phyloP scores from a whole-genome alignment of 345 rosid genomes.

The Hibiscus tridactylites region DNA sequence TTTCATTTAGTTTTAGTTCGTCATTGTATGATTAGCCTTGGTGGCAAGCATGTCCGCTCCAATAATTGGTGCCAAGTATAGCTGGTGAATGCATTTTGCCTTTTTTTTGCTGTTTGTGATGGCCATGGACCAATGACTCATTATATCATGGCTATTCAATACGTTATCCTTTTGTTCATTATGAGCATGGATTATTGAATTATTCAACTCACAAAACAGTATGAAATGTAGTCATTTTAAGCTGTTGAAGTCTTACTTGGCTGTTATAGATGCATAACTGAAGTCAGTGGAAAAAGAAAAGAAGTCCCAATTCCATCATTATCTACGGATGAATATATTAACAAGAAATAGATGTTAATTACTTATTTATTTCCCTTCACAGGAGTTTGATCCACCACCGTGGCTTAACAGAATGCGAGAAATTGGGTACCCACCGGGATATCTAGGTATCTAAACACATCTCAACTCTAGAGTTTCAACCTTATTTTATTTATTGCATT shows the following conservation, averaged over 20 bases:
- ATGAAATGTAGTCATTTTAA: background rate
- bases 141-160: background rate
- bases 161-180: background rate
- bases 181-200: background rate
- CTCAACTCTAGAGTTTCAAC: background rate
- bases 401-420: constrained; percentile 97
- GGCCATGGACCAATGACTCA: background rate
- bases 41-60: background rate
- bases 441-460: constrained; percentile 44
- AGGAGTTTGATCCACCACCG: constrained; percentile 99
- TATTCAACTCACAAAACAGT: background rate
- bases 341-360: background rate
- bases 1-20: background rate
- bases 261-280: background rate
- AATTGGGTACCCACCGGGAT: constrained; percentile 95
- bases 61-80: background rate
- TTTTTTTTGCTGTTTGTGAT: background rate
- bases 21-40: background rate
- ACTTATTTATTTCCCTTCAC: background rate
- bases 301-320: background rate
- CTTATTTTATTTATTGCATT: background rate
- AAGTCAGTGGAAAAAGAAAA: background rate
- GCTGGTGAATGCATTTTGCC: background rate
- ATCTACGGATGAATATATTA: background rate
- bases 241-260: background rate